Evolutionary conservation across 2,329 filamentous ascomycete genomes (phyloP).

Genomic region (Lecanosticta acicola): DNA sequence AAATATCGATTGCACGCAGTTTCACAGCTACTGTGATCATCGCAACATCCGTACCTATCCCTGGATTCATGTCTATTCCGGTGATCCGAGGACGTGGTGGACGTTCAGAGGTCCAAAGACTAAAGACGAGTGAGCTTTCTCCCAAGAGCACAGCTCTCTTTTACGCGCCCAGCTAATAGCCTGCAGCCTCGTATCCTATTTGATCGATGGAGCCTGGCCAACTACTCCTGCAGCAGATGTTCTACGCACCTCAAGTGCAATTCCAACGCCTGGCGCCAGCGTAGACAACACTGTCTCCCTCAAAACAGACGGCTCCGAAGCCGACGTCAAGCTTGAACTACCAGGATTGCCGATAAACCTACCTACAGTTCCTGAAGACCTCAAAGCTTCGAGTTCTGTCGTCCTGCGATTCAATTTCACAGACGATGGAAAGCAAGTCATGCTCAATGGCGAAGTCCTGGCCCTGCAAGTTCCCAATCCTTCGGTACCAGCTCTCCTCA

Average conservation of each 20-base stretch:
- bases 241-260: background rate
- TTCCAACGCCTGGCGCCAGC: conserved; percentile 1
- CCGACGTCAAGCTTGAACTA: conserved; percentile 10
- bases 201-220: background rate
- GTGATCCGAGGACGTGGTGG: background rate
- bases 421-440: conserved; percentile 6
- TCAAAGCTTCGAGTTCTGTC: conserved; percentile 1
- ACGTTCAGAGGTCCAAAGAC: background rate
- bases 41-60: too few species aligned
- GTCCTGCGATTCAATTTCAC: conserved; percentile 7
- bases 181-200: background rate
- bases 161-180: background rate
- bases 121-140: background rate
- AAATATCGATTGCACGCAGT: background rate
- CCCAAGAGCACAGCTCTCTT: background rate
- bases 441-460: conserved; percentile 6
- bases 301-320: conserved; percentile 4
- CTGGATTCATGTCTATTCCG: background rate
- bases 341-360: conserved; percentile 2
- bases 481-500: conserved; percentile 5
- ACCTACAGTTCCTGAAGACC: background rate
- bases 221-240: too few species aligned
- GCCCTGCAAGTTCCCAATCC: conserved; percentile 9
- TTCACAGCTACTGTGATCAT: too few species aligned
- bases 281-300: conserved; percentile 5